Conservation (phyloP, 2,329 filamentous ascomycete genomes). For the Xenosphaeropsis pyriputrescens region DNA sequence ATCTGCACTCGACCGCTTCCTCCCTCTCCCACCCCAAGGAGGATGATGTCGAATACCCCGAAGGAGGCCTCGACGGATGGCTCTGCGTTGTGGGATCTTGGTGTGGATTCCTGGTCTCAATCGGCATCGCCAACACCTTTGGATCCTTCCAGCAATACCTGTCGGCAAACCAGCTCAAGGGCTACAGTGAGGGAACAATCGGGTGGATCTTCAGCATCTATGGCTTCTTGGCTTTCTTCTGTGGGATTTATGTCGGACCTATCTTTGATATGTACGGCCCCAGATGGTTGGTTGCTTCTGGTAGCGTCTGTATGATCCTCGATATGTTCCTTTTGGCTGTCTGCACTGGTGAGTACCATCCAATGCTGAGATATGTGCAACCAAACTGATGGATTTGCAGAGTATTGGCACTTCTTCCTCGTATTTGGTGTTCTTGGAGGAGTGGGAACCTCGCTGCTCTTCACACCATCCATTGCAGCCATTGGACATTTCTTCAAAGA, state of each 20-base stretch:
- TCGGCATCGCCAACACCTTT: constrained; percentile 69
- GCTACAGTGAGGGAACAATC: constrained; percentile 52
- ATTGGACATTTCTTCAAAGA: constrained; percentile 71
- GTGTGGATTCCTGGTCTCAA: constrained; percentile 57
- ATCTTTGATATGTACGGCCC: constrained; percentile 79
- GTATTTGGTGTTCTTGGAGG: constrained; percentile 66
- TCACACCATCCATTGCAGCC: constrained; percentile 68
- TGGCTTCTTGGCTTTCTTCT: constrained; percentile 68
- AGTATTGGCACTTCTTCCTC: constrained; percentile 55
- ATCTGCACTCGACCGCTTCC: neutral
- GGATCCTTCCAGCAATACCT: constrained; percentile 73
- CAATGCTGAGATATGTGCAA: too few species aligned
- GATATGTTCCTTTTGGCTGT: constrained; percentile 57
- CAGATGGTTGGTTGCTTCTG: constrained; percentile 49
- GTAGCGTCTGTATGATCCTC: constrained; percentile 38
- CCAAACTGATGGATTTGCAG: neutral
- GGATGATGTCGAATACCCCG: constrained; percentile 38
- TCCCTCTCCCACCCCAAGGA: neutral
- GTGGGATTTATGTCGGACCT: constrained; percentile 72
- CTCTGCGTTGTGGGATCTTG: constrained; percentile 78
- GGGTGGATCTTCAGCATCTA: constrained; percentile 88
- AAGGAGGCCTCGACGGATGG: constrained; percentile 71
- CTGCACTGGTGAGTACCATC: constrained; percentile 36
- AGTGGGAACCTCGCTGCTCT: constrained; percentile 61
- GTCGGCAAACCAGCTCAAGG: constrained; percentile 52